Evolutionary conservation across 225 moss, liverwort and hornwort genomes (phyloP), one percentile per base, ranked within the genome.

Genomic region (Physcomitrellopsis africana): DNA sequence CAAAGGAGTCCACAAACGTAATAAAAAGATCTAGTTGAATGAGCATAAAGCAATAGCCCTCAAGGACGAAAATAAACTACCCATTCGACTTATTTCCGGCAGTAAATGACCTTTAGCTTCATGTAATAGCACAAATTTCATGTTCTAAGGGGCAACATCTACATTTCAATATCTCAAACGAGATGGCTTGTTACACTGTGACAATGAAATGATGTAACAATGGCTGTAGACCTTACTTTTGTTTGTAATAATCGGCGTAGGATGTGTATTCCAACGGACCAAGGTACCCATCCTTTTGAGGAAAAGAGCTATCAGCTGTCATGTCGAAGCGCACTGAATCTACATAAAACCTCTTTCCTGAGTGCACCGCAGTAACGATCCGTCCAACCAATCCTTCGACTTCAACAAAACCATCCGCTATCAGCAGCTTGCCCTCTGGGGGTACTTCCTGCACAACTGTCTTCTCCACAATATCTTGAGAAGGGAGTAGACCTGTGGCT

Each of bases 211-310:
- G 41, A 22, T 15, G n/a, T 24, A 24, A 24, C 24, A 24, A 16
- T 37, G 41, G 26, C 67, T 46, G 44, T 11, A 47, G 52, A 60
- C 74, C 83, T 94, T 81, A 99, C 99, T 99, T 99, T 77, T 99
- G 99, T 69, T 99, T 99, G 85, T 99, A 99, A 79, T 99, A 99
- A 85, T 99, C 99, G 58, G 93, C 99, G 65, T 99, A 99, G 48
- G 95, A 93, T 29, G 93, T 95, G 51, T 99, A 99, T 72, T 99
- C 99, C 60, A 99, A 80, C 51, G 95, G 99, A 77, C 99, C 99
- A 49, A 99, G 85, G 72, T 99, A 99, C 45, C 99, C 99, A 76
- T 99, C 99, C 72, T 99, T 99, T 29, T 95, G 86, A 72, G 99
- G 99, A 72, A 99, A 99, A 11, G 99, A 95, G 68, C 95, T 95